Evolutionary conservation across 441 rosid genomes (phyloP).

Genomic region (Erysimum pusillum): DNA sequence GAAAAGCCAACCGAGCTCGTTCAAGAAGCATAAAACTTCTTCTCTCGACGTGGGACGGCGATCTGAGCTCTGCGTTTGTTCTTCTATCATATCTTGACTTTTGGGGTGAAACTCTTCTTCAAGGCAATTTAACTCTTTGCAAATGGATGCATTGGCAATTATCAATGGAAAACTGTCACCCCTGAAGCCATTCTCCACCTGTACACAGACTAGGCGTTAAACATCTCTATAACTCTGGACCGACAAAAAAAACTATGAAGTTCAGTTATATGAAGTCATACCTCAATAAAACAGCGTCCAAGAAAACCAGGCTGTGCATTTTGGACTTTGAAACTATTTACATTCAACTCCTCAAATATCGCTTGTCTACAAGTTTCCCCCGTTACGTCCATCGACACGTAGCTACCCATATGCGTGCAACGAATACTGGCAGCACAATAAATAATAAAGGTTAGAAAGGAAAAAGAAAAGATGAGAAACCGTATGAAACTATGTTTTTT

Average conservation of each 20-base stretch:
- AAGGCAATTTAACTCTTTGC: constrained; percentile 78
- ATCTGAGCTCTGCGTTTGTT: constrained; percentile 53
- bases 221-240: constrained; percentile 22
- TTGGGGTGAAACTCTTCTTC: constrained; percentile 68
- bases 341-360: constrained; percentile 63
- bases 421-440: constrained; percentile 62
- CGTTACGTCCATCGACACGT: constrained; percentile 60
- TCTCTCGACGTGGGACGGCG: constrained; percentile 62
- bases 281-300: constrained; percentile 94
- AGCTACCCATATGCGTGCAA: constrained; percentile 72
- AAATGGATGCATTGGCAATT: constrained; percentile 77
- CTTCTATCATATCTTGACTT: constrained; percentile 55
- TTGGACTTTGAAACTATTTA: constrained; percentile 59
- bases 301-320: constrained; percentile 50
- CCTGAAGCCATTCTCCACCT: constrained; percentile 91
- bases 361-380: constrained; percentile 49
- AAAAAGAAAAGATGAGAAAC: constrained; percentile 1
- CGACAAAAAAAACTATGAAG: constrained; percentile 2
- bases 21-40: constrained; percentile 74
- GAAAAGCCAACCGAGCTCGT: constrained; percentile 96
- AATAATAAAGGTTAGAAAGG: constrained; percentile 29
- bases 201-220: constrained; percentile 41
- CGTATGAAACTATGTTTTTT: constrained; percentile 19
- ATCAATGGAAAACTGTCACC: constrained; percentile 88
- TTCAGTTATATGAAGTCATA: constrained; percentile 46